Evolutionary conservation across 2,329 filamentous ascomycete species (phyloP), one percentile per base, ranked within the genome.

Genomic region (Aspergillus neotritici): DNA sequence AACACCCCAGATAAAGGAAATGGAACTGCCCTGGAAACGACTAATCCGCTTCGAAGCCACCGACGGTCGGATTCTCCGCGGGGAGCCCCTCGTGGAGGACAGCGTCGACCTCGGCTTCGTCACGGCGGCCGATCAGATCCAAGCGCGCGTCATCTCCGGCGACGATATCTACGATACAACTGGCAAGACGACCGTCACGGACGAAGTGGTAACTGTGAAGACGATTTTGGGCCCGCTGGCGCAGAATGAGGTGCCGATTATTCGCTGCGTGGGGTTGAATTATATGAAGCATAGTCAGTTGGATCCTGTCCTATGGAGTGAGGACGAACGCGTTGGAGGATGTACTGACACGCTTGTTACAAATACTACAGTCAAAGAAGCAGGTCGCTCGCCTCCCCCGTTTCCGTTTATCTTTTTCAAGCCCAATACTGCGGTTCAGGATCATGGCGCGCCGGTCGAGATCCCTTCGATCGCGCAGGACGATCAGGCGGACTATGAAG

Each of bases 401-500:
- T 83, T 78, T 50, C 84, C 84, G 1, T 75, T 85, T 14, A 67
- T 87, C 28, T 87, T 87, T 64, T 80, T 81, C 67, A 86, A 86
- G 61, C 82, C 84, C 7, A 62, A 70, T 7, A 84, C 82, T 3
- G 69, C 82, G 1, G 69, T 87, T 7, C 62, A 74, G 1, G 82
- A 82, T 8, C 82, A 83, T 2, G 70, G 68, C 2, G 76, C 79
- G 44, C 67, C 76, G 0, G 80, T 86, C 34, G 78, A 80, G 3
- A 72, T 88, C 37, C 80, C 79, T 8, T 58, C 68, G 5, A 68
- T 83, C 44, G 83, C 81, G 0, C 84, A 86, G 63, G 70, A 80
- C 44, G 73, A 73, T 28, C 67, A 67, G 11, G 79, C 79, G 0
- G 84, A 88, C 65, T 87, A 87, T 63, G 84, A 89, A 65, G 84